phyloP scores from a whole-genome alignment of 371 early-diverging fungal species.

The Lichtheimia ramosa region DNA sequence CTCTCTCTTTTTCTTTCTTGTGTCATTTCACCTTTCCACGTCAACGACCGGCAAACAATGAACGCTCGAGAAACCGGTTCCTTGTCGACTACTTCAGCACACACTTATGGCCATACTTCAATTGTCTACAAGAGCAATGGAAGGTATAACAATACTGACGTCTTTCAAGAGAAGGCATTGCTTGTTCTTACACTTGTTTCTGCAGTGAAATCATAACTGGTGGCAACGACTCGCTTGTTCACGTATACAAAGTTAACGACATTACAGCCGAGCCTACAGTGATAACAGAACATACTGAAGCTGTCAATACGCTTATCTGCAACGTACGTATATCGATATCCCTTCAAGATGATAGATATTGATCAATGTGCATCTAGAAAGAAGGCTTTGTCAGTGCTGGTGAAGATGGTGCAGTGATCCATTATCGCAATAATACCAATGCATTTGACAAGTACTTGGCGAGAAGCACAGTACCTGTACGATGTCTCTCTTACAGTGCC shows the following conservation, averaged over 20 bases:
- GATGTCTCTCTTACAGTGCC: constrained; percentile 27
- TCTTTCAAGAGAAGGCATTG: neutral
- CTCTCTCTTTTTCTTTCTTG: neutral
- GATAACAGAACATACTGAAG: constrained; percentile 10
- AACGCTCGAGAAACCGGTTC: neutral
- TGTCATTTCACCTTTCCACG: neutral
- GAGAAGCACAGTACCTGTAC: constrained; percentile 36
- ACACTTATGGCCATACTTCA: neutral
- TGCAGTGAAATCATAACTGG: constrained; percentile 15
- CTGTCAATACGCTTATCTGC: constrained; percentile 6
- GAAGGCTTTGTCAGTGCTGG: constrained; percentile 33
- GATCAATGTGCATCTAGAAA: constrained; percentile 11
- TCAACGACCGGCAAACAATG: neutral
- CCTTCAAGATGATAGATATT: neutral
- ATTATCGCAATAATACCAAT: constrained; percentile 23
- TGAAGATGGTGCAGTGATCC: constrained; percentile 33
- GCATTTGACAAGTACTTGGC: constrained; percentile 30
- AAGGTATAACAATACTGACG: neutral
- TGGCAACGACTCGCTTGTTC: constrained; percentile 13
- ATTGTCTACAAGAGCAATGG: neutral
- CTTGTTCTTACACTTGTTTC: neutral
- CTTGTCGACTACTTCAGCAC: neutral
- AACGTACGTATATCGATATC: constrained; percentile 8
- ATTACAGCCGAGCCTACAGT: neutral
- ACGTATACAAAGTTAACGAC: constrained; percentile 6